Evolutionary conservation across 108 stramenopile species (phyloP).

Genomic region (Aurantiochytrium sp.): DNA sequence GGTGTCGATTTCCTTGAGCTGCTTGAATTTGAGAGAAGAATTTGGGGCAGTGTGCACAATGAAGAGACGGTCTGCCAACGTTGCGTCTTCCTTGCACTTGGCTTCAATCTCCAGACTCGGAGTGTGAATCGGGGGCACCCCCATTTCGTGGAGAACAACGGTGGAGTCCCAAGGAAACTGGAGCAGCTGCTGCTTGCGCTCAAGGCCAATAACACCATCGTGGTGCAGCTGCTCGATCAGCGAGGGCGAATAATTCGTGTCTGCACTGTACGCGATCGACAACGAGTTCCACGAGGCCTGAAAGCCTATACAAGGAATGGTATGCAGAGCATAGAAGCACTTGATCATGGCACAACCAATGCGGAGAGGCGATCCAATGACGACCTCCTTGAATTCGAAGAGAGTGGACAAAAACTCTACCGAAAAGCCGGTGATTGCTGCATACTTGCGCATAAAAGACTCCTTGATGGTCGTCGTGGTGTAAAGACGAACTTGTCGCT

Average conservation of each 20-base stretch:
- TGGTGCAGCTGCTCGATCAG: constrained; percentile 18
- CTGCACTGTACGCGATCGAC: constrained; percentile 16
- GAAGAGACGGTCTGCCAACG: not conserved
- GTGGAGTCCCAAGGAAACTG: constrained; percentile 37
- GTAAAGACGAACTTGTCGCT: constrained; percentile 23
- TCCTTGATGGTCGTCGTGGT: constrained; percentile 38
- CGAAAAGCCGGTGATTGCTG: not conserved
- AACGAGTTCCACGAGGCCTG: not conserved
- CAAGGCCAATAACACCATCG: constrained; percentile 12
- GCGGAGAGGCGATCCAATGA: constrained; percentile 2
- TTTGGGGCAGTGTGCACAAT: not conserved
- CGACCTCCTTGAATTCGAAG: not conserved
- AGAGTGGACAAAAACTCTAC: not conserved
- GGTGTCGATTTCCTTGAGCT: not conserved
- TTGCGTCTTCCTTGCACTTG: not conserved
- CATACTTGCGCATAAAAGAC: constrained; percentile 10
- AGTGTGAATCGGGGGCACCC: constrained; percentile 35
- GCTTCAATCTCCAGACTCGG: not conserved
- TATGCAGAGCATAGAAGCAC: constrained; percentile 38
- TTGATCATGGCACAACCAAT: constrained; percentile 26
- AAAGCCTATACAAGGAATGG: constrained; percentile 42
- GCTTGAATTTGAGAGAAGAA: not conserved
- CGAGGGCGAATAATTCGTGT: constrained; percentile 29
- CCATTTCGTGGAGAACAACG: constrained; percentile 29
- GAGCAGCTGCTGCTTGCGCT: constrained; percentile 23